Evolutionary conservation across 257 asterid genomes (phyloP).

Genomic region (Galeopsis tetrahit): DNA sequence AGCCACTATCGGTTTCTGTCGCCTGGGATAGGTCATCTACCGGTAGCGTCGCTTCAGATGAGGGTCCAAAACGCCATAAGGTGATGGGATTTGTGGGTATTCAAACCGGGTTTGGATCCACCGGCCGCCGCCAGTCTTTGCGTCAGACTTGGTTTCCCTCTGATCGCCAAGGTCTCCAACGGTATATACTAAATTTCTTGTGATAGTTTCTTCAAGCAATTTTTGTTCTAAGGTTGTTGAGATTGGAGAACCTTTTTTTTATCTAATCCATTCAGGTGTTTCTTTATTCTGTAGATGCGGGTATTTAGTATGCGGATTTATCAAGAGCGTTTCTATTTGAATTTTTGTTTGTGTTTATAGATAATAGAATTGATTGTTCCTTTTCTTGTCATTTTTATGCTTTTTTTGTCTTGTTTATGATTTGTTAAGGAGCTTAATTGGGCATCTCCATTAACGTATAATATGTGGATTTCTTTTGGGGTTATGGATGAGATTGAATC

Average conservation of each 20-base stretch:
- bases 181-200: slow-evolving; percentile 43
- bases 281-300: not conserved
- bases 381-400: not conserved
- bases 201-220: not conserved
- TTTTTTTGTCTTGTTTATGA: not conserved
- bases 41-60: slow-evolving; percentile 40
- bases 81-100: slow-evolving; percentile 95
- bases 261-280: not conserved
- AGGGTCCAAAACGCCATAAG: slow-evolving; percentile 68
- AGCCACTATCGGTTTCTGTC: slow-evolving; percentile 75
- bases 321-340: not conserved
- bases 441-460: not conserved
- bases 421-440: slow-evolving; percentile 17
- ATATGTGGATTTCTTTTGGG: slow-evolving; percentile 20
- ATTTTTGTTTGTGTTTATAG: not conserved
- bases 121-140: slow-evolving; percentile 75
- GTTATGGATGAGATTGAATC: slow-evolving; percentile 9
- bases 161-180: slow-evolving; percentile 72
- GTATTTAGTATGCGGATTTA: slow-evolving; percentile 10
- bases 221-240: not conserved
- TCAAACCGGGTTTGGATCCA: slow-evolving; percentile 88
- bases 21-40: slow-evolving; percentile 70
- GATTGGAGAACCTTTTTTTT: not conserved
- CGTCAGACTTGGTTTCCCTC: slow-evolving; percentile 97
- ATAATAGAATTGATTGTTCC: not conserved